Base-by-base conservation (phyloP, 2,329 filamentous ascomycete genomes). In the Claviceps capensis region DNA sequence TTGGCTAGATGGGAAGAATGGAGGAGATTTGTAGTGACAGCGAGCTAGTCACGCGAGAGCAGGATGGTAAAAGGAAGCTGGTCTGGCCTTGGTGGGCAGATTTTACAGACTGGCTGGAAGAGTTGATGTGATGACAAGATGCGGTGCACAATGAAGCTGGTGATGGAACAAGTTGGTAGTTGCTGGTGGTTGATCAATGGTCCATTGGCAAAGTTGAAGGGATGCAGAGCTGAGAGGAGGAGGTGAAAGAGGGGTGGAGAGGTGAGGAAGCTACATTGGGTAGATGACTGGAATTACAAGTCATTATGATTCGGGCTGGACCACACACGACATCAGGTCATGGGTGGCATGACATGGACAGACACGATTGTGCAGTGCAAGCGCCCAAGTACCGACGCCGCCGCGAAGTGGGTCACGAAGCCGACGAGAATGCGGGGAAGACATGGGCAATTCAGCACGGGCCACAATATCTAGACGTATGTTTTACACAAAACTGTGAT, bases 201-300 rank as follows among this genome's bases (percentile, higher is more conserved):
- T 22, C 23, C 23, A 41, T 43, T 11, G 56, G 54, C 55, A 53
- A 59, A 52, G 53, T 34, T 34, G 57, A 58, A 55, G 22, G 40
- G 48, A 44, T 6, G 8, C 3, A 19, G 17, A 19, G 45, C 23
- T 11, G 40, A 57, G 52, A 52, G 54, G 50, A 52, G 51, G 47
- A 53, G 54, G 56, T 50, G 57, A 26, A 30, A 53, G 53, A 54
- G 60, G 23, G 37, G 34, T 30, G 46, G 52, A 54, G 45, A 46
- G 50, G 48, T 46, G 56, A 54, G 48, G 52, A 50, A 37, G 30
- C 9, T 34, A 36, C n/a, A 47, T 26, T 26, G 5, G 5, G 6
- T 51, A 54, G 26, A 51, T 52, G 46, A 51, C 47, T 47, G 52
- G 45, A 19, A 47, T 52, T 52, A 55, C 47, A 50, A 50, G 51